These are phyloP conservation scores for Jimgerdemannia flammicorona DNA, from an alignment of 192 early-diverging fungal species.

Conservation along the genomic window DNA sequence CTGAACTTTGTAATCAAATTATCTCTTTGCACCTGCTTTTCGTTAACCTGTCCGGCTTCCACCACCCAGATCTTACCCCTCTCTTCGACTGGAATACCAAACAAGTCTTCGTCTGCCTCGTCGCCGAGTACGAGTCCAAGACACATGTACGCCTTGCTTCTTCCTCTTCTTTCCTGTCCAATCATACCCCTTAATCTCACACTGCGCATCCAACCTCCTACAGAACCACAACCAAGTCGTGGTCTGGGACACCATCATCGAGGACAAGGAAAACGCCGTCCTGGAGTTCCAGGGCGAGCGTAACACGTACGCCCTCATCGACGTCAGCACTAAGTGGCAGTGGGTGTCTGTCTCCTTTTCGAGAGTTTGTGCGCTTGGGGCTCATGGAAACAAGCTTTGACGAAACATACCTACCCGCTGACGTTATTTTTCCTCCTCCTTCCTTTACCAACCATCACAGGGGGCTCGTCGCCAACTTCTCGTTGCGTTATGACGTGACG, in stretches of 20 bases:
- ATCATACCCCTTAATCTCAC: background rate
- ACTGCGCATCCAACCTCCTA: background rate
- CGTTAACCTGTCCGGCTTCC: background rate
- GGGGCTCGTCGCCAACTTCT: constrained; percentile 60
- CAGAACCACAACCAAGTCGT: constrained; percentile 70
- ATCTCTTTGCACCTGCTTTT: too few relatives aligned
- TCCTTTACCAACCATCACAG: constrained; percentile 26
- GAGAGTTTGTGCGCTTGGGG: too few relatives aligned
- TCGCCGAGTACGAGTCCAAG: constrained; percentile 72
- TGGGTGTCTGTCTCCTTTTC: constrained; percentile 25
- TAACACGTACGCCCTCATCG: constrained; percentile 68
- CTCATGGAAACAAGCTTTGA: too few relatives aligned
- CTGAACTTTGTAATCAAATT: too few relatives aligned
- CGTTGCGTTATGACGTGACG: constrained; percentile 79
- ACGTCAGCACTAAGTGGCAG: constrained; percentile 66
- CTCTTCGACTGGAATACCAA: constrained; percentile 93
- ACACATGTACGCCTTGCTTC: constrained; percentile 48
- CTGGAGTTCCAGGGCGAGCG: constrained; percentile 49
- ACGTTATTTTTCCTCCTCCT: background rate
- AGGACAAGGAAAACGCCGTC: constrained; percentile 58
- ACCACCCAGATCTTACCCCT: constrained; percentile 60
- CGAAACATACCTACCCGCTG: background rate
- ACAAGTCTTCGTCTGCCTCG: constrained; percentile 75
- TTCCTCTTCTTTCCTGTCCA: background rate
- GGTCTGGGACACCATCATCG: constrained; percentile 83